A percentile compares a stretch with the other conserved stretches of the same genome.
phyloP scores from a whole-genome alignment of 345 rosid genomes.

The rapeseed (Brassica napus) region DNA sequence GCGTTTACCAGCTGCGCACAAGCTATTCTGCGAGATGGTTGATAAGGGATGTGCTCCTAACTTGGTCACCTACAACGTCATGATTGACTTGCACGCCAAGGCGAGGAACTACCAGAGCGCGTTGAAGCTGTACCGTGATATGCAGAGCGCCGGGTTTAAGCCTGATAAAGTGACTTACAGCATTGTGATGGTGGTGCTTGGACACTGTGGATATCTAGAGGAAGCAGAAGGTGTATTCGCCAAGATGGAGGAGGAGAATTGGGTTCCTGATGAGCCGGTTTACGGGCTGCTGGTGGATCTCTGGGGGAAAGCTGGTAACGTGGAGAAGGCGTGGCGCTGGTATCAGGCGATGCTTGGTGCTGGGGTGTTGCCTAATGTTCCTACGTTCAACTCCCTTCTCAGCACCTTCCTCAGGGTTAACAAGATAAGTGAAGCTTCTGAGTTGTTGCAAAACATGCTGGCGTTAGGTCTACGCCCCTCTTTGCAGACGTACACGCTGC shows the following conservation, averaged over 20 bases:
- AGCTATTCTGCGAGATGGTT: constrained; percentile 80
- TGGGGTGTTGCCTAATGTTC: constrained; percentile 87
- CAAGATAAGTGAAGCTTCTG: constrained; percentile 66
- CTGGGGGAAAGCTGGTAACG: constrained; percentile 93
- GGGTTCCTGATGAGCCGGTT: constrained; percentile 94
- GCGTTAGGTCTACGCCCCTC: constrained; percentile 69
- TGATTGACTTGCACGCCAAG: constrained; percentile 92
- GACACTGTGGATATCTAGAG: constrained; percentile 83
- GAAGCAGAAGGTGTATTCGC: constrained; percentile 81
- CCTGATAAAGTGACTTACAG: constrained; percentile 94
- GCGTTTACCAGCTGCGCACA: constrained; percentile 72
- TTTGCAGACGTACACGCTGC: constrained; percentile 82
- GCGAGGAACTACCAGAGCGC: constrained; percentile 83
- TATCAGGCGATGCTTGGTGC: constrained; percentile 77
- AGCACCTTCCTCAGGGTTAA: constrained; percentile 81
- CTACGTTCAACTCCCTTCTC: constrained; percentile 92
- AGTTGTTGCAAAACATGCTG: constrained; percentile 74
- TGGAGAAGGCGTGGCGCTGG: constrained; percentile 83
- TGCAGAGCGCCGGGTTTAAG: constrained; percentile 79
- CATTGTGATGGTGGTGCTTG: constrained; percentile 95
- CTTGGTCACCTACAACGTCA: constrained; percentile 79
- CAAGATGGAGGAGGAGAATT: constrained; percentile 76
- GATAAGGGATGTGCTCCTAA: constrained; percentile 85
- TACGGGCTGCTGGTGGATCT: constrained; percentile 88
- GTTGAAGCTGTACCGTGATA: constrained; percentile 69